Conservation (phyloP, 1,284 basidiomycete genomes). For the Phlebopus sp. region DNA sequence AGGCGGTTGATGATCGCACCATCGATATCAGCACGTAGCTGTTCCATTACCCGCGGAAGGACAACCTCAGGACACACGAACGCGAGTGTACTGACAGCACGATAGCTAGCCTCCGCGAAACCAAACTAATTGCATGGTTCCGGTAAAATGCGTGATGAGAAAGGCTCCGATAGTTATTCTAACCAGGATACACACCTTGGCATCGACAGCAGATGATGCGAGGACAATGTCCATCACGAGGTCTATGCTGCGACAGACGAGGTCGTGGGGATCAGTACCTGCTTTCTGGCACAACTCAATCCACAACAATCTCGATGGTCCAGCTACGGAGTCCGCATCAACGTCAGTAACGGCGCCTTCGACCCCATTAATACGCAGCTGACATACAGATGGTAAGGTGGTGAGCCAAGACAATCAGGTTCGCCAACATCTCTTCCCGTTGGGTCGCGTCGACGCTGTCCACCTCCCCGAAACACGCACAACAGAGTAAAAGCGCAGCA, state of each 20-base stretch:
- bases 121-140: constrained; percentile 34
- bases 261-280: constrained; percentile 61
- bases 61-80: constrained; percentile 75
- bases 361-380: background rate
- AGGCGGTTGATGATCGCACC: constrained; percentile 57
- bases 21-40: constrained; percentile 64
- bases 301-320: constrained; percentile 68
- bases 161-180: background rate
- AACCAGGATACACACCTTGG: constrained; percentile 38
- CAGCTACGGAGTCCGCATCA: constrained; percentile 35
- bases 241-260: constrained; percentile 52
- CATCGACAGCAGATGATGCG: constrained; percentile 39
- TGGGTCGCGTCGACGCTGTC: constrained; percentile 28
- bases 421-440: constrained; percentile 47
- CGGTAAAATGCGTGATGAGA: background rate
- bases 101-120: constrained; percentile 66
- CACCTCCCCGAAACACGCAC: constrained; percentile 40
- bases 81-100: constrained; percentile 72
- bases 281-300: constrained; percentile 78
- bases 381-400: constrained; percentile 66
- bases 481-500: constrained; percentile 49
- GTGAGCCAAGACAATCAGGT: constrained; percentile 70
- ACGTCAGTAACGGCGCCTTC: background rate
- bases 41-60: constrained; percentile 67
- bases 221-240: constrained; percentile 50